A percentile compares a stretch with the other conserved stretches of the same genome.
Evolutionary conservation across 2,329 filamentous ascomycete species (phyloP).

Genomic region (Talaromyces albobiverticillius): DNA sequence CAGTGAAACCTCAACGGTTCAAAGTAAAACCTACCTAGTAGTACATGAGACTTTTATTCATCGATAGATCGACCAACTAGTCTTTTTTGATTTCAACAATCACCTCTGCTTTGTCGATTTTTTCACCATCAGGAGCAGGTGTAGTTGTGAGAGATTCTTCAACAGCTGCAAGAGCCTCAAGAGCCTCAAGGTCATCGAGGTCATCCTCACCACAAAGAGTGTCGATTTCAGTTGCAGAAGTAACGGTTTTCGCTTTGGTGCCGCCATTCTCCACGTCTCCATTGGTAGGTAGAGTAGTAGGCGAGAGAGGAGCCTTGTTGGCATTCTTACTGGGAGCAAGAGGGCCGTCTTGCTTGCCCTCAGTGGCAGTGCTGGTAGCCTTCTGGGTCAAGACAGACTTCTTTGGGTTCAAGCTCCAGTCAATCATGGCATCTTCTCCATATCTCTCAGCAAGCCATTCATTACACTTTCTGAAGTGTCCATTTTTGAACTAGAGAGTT

Average conservation of each 20-base stretch:
- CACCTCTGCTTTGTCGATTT: neutral
- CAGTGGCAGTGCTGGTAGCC: neutral
- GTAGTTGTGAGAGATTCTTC: slow-evolving; percentile 16
- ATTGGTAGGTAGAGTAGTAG: neutral
- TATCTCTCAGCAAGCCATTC: slow-evolving; percentile 75
- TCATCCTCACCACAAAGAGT: slow-evolving; percentile 40
- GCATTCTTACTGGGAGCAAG: slow-evolving; percentile 13
- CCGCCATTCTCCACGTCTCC: slow-evolving; percentile 13
- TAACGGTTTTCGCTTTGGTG: slow-evolving; percentile 16
- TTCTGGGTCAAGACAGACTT: slow-evolving; percentile 9
- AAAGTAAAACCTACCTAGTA: neutral
- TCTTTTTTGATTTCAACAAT: neutral
- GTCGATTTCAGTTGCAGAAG: slow-evolving; percentile 19
- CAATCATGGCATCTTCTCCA: slow-evolving; percentile 74
- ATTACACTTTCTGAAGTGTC: slow-evolving; percentile 49
- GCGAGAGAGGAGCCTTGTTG: slow-evolving; percentile 3
- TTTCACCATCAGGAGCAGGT: neutral
- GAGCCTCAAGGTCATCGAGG: slow-evolving; percentile 37
- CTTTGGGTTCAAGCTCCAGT: slow-evolving; percentile 67
- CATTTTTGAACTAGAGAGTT: slow-evolving; percentile 37
- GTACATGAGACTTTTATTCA: neutral
- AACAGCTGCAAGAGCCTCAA: slow-evolving; percentile 38
- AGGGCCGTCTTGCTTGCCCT: slow-evolving; percentile 9
- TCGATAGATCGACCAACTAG: neutral
- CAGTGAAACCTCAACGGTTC: no score